Percentiles rank a stretch among this genome's conserved stretches.
Conservation (phyloP, 306 rosid species). For the Malus orientalis region DNA sequence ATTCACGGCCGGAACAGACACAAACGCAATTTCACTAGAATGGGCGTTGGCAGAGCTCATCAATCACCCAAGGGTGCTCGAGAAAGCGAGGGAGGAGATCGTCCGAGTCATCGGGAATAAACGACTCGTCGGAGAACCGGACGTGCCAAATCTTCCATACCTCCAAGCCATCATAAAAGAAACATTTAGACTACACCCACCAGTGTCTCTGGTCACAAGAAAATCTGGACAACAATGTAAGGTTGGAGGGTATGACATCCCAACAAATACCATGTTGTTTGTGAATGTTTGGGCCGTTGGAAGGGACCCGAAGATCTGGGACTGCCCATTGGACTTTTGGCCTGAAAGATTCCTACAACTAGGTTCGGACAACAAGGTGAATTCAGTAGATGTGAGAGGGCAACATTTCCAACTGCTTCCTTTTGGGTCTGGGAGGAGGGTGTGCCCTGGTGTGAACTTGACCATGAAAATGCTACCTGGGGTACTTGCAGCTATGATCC, state of each 20-base stretch:
- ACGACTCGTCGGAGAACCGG: constrained; percentile 26
- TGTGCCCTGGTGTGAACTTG: constrained; percentile 39
- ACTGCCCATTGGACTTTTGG: constrained; percentile 24
- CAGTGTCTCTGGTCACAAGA: constrained; percentile 29
- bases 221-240: constrained; percentile 22
- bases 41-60: constrained; percentile 41
- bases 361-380: not conserved
- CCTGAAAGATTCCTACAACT: constrained; percentile 25
- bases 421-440: constrained; percentile 35
- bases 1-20: constrained; percentile 37
- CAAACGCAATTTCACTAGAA: constrained; percentile 24
- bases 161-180: constrained; percentile 47
- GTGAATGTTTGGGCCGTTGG: constrained; percentile 35
- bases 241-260: constrained; percentile 22
- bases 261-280: constrained; percentile 20
- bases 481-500: constrained; percentile 31
- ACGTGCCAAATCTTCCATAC: constrained; percentile 42
- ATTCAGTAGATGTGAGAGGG: constrained; percentile 10
- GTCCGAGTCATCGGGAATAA: constrained; percentile 22
- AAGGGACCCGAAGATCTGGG: constrained; percentile 43
- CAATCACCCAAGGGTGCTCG: constrained; percentile 34
- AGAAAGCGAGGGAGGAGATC: constrained; percentile 36
- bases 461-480: constrained; percentile 31
- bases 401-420: constrained; percentile 29
- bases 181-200: constrained; percentile 43